Evolutionary conservation across 2,329 filamentous ascomycete genomes (phyloP).

Genomic region (Colletotrichum higginsianum): DNA sequence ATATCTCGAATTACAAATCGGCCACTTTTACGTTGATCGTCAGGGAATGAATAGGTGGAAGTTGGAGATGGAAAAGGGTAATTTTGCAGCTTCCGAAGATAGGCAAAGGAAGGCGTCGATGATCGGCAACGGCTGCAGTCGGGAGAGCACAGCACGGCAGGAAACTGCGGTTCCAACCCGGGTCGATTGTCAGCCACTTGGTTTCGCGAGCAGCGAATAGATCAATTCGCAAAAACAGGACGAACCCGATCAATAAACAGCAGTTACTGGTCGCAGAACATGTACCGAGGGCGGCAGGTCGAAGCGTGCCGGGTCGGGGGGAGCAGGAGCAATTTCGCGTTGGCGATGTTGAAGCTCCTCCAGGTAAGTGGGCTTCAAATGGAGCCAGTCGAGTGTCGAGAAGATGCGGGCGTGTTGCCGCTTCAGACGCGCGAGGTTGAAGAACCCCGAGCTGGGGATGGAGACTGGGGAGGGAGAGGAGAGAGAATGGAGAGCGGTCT

Average conservation of each 20-base stretch:
- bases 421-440: slow-evolving; percentile 6
- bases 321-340: slow-evolving; percentile 6
- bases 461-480: background rate
- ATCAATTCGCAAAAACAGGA: background rate
- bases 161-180: background rate
- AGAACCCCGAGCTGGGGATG: background rate
- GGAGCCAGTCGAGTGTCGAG: slow-evolving; percentile 22
- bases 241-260: background rate
- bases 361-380: slow-evolving; percentile 1
- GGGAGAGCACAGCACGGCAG: slow-evolving; percentile 10
- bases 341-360: slow-evolving; percentile 20
- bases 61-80: background rate
- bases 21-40: background rate
- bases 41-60: background rate
- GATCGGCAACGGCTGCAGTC: slow-evolving; percentile 19
- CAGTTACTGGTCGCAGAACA: background rate
- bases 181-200: slow-evolving; percentile 8
- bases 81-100: background rate
- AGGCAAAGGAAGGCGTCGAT: slow-evolving; percentile 14
- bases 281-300: background rate
- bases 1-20: background rate
- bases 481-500: background rate
- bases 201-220: background rate
- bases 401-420: slow-evolving; percentile 15
- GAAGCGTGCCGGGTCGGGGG: background rate